Conservation (phyloP, 257 asterid species). For the Solanum peruvianum region DNA sequence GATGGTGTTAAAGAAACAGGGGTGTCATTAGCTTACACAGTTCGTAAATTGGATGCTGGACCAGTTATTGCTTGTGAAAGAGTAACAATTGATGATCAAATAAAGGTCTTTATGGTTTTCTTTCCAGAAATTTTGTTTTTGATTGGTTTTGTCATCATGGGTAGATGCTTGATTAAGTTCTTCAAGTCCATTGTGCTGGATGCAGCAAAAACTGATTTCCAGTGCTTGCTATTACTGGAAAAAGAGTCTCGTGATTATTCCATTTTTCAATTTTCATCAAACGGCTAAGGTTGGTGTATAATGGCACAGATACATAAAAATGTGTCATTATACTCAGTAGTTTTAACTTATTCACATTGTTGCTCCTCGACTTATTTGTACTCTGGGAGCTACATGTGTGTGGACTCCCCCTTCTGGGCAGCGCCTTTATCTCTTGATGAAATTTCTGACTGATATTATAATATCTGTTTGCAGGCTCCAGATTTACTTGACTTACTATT, state of each 20-base stretch:
- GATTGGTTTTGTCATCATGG: neutral
- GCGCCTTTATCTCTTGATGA: neutral
- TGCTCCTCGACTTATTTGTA: neutral
- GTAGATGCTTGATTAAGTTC: neutral
- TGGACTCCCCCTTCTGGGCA: neutral
- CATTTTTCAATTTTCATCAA: neutral
- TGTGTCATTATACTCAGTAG: neutral
- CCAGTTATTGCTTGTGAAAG: slow-evolving; percentile 68
- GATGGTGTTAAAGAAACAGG: slow-evolving; percentile 93
- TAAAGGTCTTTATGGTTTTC: slow-evolving; percentile 44
- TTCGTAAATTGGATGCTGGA: slow-evolving; percentile 86
- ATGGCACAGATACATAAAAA: neutral
- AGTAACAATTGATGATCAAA: slow-evolving; percentile 48
- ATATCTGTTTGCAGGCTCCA: slow-evolving; percentile 69
- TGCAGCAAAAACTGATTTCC: neutral
- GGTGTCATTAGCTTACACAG: slow-evolving; percentile 85
- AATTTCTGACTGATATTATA: slow-evolving; percentile 3
- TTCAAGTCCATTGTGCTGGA: neutral
- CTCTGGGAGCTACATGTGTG: neutral
- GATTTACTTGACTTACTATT: slow-evolving; percentile 73
- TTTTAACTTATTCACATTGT: neutral
- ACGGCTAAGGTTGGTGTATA: neutral
- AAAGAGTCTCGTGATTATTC: neutral
- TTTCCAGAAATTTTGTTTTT: neutral
- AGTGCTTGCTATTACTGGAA: neutral